Base-by-base conservation (phyloP, 768 basidiomycete genomes). In the Phaeotremella fagi region DNA sequence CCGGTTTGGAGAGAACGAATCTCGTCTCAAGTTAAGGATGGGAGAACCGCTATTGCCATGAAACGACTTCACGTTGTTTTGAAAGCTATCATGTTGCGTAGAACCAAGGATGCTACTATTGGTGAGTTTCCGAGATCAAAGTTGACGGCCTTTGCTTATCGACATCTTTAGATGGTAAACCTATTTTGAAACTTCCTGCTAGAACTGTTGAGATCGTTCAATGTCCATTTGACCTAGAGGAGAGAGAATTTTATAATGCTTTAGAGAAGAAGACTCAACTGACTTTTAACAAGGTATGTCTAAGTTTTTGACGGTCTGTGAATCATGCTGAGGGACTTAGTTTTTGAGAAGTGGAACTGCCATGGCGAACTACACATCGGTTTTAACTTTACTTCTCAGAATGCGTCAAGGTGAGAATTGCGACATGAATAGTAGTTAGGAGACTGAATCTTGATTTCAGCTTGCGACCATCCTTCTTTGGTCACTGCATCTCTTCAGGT, bases 371-470 rank as follows among this genome's bases (percentile, higher is more conserved):
- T 76, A 76, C 49, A 75, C 74, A 0, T 68, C 68, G 2, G 72
- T 77, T 15, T 58, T 78, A 48, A 73, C 70, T 2, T 59, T 76
- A 54, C 54, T 79, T 15, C 80, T 95, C 44, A 82, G 94, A 26
- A 78, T 97, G 43, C 84, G 94, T 25, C 94, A 99, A 81, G 89
- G 92, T 86, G 55, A 25, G 79, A n/a, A n/a, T n/a, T n/a, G n/a
- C n/a, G n/a, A n/a, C n/a, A n/a, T n/a, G n/a, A n/a, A n/a, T n/a
- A n/a, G n/a, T n/a, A n/a, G n/a, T n/a, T n/a, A n/a, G n/a, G n/a
- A n/a, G n/a, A n/a, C 41, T 43, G 18, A n/a, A 27, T 16, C 23
- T 23, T 15, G 20, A n/a, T n/a, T n/a, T 45, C 26, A 94, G 91
- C 91, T 0, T 97, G 91, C 70, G 87, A 90, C 62, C 92, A 95